Evolutionary conservation across 257 asterid species (phyloP), one percentile per base, ranked within the genome.

Genomic region (Solanum ossicruentum): DNA sequence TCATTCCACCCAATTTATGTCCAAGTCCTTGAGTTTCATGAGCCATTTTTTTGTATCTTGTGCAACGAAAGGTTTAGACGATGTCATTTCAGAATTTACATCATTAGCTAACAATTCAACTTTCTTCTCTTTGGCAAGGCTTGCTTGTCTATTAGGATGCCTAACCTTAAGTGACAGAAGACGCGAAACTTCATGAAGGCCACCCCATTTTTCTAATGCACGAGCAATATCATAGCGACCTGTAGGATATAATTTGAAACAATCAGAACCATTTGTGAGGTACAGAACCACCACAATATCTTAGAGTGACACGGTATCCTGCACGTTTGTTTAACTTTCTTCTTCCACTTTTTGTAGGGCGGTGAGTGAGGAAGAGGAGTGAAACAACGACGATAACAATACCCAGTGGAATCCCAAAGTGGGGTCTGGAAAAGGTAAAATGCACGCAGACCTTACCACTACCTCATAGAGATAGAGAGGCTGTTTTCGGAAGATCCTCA

Each of bases 161-260:
- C 98, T 91, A 82, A 93, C 98, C 88, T 92, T 93, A 41, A 96
- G 95, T 2, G 98, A 90, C 28, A 96, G 89, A 45, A 96, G 98
- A 10, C 98, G 94, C 1, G 99, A 93, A 54, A 96, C 99, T 90
- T 96, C 98, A 67, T 94, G 99, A 73, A 94, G 88, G 82, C 99
- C 99, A 84, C 98, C 99, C 99, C 99, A 96, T 93, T 94, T 96
- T 92, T 96, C 98, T 89, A 95, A 86, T 39, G 98, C 99, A 8
- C 98, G 94, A 1, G 98, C 98, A 84, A 95, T 94, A 91, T 94
- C 98, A 11, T 91, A 94, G 2, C 98, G 98, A 60, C 98, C 98
- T 93, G 85, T 45, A 84, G 12, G 10, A 82, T 41, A 39, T 55
- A 47, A 85, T 49, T 45, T 17, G 39, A 43, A 3, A 13, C 12